Evolutionary conservation across 495 filamentous ascomycete genomes (phyloP), one percentile per base, ranked within the genome.

Genomic region (Pyrenula aspistea): DNA sequence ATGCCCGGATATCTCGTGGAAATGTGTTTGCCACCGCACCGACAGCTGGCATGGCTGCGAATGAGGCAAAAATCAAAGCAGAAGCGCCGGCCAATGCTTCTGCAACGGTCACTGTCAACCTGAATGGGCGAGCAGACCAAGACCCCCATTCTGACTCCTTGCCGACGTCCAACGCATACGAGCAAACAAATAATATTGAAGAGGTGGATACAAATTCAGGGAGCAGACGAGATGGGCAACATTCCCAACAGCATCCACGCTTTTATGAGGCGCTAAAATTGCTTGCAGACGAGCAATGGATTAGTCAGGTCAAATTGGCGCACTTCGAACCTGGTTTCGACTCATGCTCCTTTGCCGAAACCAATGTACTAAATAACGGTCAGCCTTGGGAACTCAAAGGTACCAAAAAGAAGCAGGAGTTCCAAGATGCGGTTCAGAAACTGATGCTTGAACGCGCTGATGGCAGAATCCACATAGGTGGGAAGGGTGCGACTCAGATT

Each of bases 231-330:
- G 42, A 57, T 15, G 55, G 50, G 36, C 20, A 2, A 12, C 22
- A 64, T 42, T 4, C 31, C 4, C 8, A 4, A 25, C 63, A 67
- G 11, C 56, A 65, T 8, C 55, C 66, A 22, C 67, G 71, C 15
- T 64, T 80, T 12, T 71, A 78, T 59, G 59, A 67, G 11, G 73
- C 71, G 15, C 57, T 82, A 53, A 71, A 75, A 51, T 63, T 63
- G 24, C 65, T 82, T 22, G 69, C 77, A 4, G 68, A 70, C 1
- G 69, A 73, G 53, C 79, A 77, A 31, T 75, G 79, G 58, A 68
- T 84, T 15, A 60, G 66, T 50, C 71, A 69, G 19, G 73, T 80
- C 48, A 64, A 73, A 24, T 69, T 73, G 22, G 70, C 71, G 19
- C 71, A 80, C 36, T 79, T 82, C 56, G 75, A 78, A 53, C 76